A percentile compares a stretch with the other conserved stretches of the same genome.
phyloP scores from a whole-genome alignment of 192 early-diverging fungal genomes.

The Backusella mclennaniae region DNA sequence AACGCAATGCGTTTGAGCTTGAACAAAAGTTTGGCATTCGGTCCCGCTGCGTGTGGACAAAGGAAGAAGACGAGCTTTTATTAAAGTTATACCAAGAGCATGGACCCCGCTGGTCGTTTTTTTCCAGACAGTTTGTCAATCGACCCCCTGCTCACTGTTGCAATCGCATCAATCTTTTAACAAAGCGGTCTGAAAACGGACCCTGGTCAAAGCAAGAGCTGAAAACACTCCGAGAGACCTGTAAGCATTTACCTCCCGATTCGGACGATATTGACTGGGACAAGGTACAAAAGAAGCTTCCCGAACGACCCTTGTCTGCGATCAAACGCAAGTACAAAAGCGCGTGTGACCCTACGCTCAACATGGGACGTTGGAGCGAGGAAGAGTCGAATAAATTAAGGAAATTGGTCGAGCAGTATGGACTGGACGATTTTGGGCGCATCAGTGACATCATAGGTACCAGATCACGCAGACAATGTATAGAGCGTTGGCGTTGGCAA shows the following conservation, averaged over 20 bases:
- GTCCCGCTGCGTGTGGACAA: constrained; percentile 1
- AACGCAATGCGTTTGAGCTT: background rate
- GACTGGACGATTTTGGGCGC: background rate
- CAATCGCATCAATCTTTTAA: background rate
- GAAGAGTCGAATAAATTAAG: constrained; percentile 13
- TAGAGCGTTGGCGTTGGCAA: constrained; percentile 20
- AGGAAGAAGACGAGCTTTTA: constrained; percentile 23
- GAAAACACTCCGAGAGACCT: background rate
- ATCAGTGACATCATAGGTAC: background rate
- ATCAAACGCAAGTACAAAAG: background rate
- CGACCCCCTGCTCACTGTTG: background rate
- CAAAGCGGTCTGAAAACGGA: background rate
- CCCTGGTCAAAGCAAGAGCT: constrained; percentile 26
- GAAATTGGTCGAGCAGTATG: background rate
- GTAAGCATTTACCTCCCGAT: background rate
- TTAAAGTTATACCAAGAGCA: background rate
- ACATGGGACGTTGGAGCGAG: background rate
- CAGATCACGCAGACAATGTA: constrained; percentile 1
- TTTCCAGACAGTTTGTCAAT: constrained; percentile 9
- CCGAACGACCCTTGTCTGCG: background rate
- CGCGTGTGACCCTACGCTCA: background rate
- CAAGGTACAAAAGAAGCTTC: background rate
- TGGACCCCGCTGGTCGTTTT: constrained; percentile 5
- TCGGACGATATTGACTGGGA: background rate
- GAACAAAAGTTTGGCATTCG: background rate